These are phyloP conservation scores for Solanum hybrid DNA, from an alignment of 305 asterid genomes.

Conservation along the genomic window DNA sequence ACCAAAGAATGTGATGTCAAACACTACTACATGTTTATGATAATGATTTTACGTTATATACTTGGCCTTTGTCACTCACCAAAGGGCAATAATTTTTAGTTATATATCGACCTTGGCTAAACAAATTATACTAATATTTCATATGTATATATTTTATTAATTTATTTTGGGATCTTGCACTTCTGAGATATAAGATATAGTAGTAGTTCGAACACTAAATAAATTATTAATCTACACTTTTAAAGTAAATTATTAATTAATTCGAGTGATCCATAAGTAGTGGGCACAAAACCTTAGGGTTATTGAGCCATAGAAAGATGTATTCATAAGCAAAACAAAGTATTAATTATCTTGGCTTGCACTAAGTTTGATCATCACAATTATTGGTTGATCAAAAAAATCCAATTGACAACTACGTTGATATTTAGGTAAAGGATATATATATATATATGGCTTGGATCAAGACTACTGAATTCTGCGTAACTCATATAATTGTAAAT, in stretches of 20 bases:
- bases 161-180: neutral
- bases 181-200: neutral
- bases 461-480: neutral
- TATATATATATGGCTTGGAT: neutral
- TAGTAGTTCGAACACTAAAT: neutral
- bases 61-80: slow-evolving; percentile 1
- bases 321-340: neutral
- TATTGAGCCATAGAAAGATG: neutral
- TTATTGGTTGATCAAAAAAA: neutral
- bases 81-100: neutral
- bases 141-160: neutral
- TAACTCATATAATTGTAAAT: neutral
- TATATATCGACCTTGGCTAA: neutral
- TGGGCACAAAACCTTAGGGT: neutral
- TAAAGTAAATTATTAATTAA: neutral
- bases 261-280: neutral
- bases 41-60: neutral
- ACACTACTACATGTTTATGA: neutral
- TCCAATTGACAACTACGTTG: neutral
- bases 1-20: neutral
- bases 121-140: neutral
- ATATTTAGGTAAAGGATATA: neutral
- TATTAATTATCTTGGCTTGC: neutral
- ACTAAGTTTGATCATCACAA: neutral
- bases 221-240: neutral